Evolutionary conservation across 2,329 filamentous ascomycete species (phyloP).

Genomic region (Sporothrix sp.): DNA sequence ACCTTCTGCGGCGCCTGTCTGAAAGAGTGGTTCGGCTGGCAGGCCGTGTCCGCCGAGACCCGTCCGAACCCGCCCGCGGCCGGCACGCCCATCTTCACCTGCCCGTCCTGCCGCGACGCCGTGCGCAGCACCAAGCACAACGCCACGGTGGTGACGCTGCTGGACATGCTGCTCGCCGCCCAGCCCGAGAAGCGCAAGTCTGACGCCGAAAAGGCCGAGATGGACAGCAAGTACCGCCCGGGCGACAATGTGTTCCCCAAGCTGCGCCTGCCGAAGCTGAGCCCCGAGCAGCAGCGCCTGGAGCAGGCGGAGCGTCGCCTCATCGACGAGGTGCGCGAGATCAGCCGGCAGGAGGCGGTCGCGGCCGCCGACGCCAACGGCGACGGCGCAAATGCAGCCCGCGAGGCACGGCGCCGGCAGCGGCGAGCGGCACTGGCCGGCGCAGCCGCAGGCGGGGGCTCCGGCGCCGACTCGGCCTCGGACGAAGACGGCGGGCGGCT

Average conservation of each 20-base stretch:
- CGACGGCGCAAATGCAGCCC: conserved; percentile 7
- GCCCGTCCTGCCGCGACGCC: conserved; percentile 78
- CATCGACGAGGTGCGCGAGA: conserved; percentile 59
- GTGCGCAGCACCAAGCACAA: conserved; percentile 86
- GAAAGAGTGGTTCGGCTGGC: conserved; percentile 90
- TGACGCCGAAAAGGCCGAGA: conserved; percentile 63
- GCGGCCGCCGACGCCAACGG: conserved; percentile 28
- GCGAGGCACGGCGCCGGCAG: conserved; percentile 7
- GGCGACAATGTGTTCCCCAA: conserved; percentile 72
- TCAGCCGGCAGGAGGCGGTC: conserved; percentile 62
- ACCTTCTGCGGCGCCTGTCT: conserved; percentile 93
- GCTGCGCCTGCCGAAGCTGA: conserved; percentile 41
- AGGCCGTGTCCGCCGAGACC: conserved; percentile 51
- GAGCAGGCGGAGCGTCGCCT: conserved; percentile 61
- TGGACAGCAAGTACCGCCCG: conserved; percentile 65
- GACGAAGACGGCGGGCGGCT: conserved; percentile 5
- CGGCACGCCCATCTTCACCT: conserved; percentile 58
- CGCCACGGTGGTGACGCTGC: conserved; percentile 76
- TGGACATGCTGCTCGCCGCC: conserved; percentile 77
- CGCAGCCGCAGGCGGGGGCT: conserved; percentile 17
- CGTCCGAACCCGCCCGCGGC: conserved; percentile 40
- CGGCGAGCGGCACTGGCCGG: conserved; percentile 15
- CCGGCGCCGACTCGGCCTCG: conserved; percentile 20
- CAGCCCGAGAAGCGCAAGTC: conserved; percentile 67
- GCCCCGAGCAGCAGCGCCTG: conserved; percentile 41